These are phyloP conservation scores for Cytospora chrysosperma DNA, from an alignment of 2,329 filamentous ascomycete species.

Conservation along the genomic window DNA sequence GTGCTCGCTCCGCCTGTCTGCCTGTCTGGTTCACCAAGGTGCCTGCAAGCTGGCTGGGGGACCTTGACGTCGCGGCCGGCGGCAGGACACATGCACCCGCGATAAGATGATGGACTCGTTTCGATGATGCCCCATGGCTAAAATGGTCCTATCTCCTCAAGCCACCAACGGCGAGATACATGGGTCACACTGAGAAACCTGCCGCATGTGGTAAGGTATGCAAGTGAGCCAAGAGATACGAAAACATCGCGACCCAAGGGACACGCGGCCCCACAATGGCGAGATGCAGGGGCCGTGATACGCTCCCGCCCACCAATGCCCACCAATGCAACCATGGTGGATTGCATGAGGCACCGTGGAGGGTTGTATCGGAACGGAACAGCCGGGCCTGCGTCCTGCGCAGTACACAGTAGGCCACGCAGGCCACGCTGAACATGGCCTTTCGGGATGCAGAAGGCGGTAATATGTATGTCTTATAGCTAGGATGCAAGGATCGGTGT, in stretches of 20 bases:
- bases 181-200: background rate
- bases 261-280: background rate
- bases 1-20: too few species aligned
- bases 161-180: background rate
- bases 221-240: background rate
- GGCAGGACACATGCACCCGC: background rate
- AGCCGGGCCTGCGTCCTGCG: background rate
- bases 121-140: background rate
- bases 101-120: background rate
- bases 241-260: background rate
- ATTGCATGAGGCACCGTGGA: background rate
- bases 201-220: background rate
- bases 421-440: background rate
- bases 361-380: background rate
- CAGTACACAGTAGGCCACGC: too few species aligned
- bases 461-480: too few species aligned
- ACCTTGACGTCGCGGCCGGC: background rate
- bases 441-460: background rate
- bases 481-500: background rate
- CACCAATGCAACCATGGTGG: background rate
- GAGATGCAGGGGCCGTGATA: background rate
- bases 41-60: too few species aligned
- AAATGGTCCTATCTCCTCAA: background rate
- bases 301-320: too few species aligned
- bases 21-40: too few species aligned